Conservation (phyloP, 179 eudicot genomes). For the Vitellaria paradoxa region DNA sequence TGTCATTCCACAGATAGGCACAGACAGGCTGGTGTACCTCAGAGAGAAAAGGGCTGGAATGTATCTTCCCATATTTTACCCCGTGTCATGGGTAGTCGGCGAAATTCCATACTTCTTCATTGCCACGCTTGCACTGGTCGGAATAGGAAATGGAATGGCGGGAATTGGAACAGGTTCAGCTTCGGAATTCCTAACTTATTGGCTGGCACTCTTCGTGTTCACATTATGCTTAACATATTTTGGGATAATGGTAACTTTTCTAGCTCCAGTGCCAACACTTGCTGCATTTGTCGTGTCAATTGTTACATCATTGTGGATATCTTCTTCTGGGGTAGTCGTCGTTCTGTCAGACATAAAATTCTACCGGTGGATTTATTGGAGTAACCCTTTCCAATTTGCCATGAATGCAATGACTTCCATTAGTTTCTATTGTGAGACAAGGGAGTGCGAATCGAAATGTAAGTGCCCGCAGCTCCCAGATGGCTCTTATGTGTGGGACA, state of each 20-base stretch:
- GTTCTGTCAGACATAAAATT: conserved; percentile 21
- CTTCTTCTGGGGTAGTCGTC: conserved; percentile 31
- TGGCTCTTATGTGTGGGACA: conserved; percentile 29
- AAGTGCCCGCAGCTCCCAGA: conserved; percentile 26
- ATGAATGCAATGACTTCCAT: conserved; percentile 25
- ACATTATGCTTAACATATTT: conserved; percentile 24
- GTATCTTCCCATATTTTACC: conserved; percentile 27
- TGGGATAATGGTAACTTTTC: conserved; percentile 26
- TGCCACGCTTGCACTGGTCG: conserved; percentile 23
- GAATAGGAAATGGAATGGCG: conserved; percentile 28
- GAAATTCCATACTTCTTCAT: conserved; percentile 25
- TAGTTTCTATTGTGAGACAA: conserved; percentile 22
- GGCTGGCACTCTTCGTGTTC: conserved; percentile 22
- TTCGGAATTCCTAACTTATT: conserved; percentile 16
- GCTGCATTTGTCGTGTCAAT: conserved; percentile 28
- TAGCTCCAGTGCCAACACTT: conserved; percentile 24
- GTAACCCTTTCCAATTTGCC: conserved; percentile 29
- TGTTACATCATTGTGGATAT: conserved; percentile 26
- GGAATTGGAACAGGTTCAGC: conserved; percentile 20
- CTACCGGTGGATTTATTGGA: conserved; percentile 26
- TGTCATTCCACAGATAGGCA: conserved; percentile 27
- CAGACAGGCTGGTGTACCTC: conserved; percentile 25
- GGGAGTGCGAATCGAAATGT: conserved; percentile 16
- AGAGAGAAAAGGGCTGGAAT: conserved; percentile 27
- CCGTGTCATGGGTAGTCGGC: conserved; percentile 26